A percentile compares a stretch with the other conserved stretches of the same genome.
phyloP scores from a whole-genome alignment of 78 protist genomes.

The Anaeramoeba flamelloides region DNA sequence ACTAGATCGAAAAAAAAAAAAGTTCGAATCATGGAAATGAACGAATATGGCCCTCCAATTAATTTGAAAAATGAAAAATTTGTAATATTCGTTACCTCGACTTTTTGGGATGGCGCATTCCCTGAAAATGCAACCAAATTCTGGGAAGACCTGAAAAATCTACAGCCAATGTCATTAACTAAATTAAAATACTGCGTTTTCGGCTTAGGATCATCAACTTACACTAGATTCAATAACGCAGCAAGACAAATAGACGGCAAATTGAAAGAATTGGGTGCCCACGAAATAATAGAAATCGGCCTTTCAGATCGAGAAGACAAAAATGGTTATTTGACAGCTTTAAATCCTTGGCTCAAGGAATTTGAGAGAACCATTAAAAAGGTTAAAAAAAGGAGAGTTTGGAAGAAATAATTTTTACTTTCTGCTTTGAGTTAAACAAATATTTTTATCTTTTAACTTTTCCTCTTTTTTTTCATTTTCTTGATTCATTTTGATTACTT shows the following conservation, averaged over 20 bases:
- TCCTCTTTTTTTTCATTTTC: no score
- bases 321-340: neutral
- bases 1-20: no score
- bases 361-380: no score
- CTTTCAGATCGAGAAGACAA: slow-evolving; percentile 7
- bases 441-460: no score
- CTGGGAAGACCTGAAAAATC: neutral
- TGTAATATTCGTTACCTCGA: slow-evolving; percentile 7
- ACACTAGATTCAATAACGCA: slow-evolving; percentile 15
- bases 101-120: slow-evolving; percentile 16
- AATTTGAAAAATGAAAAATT: neutral
- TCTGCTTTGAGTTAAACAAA: no score
- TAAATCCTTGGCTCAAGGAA: slow-evolving; percentile 1
- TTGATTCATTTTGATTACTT: no score
- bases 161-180: neutral
- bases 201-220: slow-evolving; percentile 19
- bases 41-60: slow-evolving; percentile 2
- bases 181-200: slow-evolving; percentile 3
- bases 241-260: slow-evolving; percentile 1
- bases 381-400: no score
- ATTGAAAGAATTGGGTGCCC: neutral
- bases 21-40: no score
- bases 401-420: no score
- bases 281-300: neutral
- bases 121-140: slow-evolving; percentile 5